phyloP scores from a whole-genome alignment of 805 yeast genomes.

The Tetrapisispora arboricola region DNA sequence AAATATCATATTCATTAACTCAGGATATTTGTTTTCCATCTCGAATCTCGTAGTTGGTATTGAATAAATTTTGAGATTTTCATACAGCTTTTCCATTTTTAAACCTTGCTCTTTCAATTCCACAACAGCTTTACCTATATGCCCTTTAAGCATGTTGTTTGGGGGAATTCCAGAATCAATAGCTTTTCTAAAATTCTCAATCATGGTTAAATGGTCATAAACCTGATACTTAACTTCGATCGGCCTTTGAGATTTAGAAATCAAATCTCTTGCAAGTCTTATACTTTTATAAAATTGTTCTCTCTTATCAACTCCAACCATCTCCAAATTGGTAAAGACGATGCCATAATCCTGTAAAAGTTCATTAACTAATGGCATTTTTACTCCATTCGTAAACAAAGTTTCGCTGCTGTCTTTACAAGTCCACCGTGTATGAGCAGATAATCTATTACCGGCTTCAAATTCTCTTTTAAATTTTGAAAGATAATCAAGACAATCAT shows the following conservation, averaged over 20 bases:
- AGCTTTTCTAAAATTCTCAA: constrained; percentile 16
- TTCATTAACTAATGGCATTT: constrained; percentile 23
- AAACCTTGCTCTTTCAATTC: constrained; percentile 21
- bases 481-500: constrained; percentile 11
- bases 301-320: constrained; percentile 16
- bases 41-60: constrained; percentile 11
- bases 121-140: constrained; percentile 15
- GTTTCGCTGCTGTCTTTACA: constrained; percentile 19
- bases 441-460: constrained; percentile 9
- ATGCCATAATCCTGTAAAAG: constrained; percentile 23
- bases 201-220: constrained; percentile 9
- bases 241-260: constrained; percentile 15
- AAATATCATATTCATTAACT: not conserved
- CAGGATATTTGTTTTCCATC: constrained; percentile 4
- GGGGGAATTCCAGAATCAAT: constrained; percentile 24
- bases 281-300: constrained; percentile 22
- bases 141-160: constrained; percentile 8
- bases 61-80: constrained; percentile 15
- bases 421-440: constrained; percentile 5
- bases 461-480: constrained; percentile 11
- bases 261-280: constrained; percentile 19
- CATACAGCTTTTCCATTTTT: constrained; percentile 23
- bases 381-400: constrained; percentile 21
- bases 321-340: constrained; percentile 7
- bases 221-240: constrained; percentile 12